phyloP scores from a whole-genome alignment of 331 rosid species.

The Pyracantha coccinea region DNA sequence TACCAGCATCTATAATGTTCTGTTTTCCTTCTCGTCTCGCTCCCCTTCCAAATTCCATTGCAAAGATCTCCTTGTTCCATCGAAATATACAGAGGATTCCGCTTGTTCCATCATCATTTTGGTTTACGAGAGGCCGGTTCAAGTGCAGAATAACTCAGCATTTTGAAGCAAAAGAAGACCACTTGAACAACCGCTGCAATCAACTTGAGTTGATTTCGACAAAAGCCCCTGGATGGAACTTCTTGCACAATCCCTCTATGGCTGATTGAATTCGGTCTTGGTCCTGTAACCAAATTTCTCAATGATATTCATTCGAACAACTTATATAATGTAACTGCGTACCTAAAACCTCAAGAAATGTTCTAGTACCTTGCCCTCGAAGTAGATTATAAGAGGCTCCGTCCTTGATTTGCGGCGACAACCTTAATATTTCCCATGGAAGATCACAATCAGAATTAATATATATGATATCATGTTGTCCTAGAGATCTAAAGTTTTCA shows the following conservation, averaged over 20 bases:
- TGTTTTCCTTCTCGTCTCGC: not conserved
- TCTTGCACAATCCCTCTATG: constrained; percentile 39
- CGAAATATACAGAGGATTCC: not conserved
- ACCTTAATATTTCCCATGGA: constrained; percentile 36
- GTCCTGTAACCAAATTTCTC: constrained; percentile 42
- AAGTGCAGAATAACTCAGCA: not conserved
- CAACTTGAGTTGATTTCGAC: constrained; percentile 27
- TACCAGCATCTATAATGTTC: not conserved
- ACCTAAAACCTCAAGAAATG: constrained; percentile 5
- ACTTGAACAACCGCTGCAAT: not conserved
- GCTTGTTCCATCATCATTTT: not conserved
- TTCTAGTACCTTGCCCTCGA: constrained; percentile 63
- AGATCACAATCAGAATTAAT: constrained; percentile 11
- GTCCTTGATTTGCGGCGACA: constrained; percentile 54
- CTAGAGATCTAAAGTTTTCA: constrained; percentile 4
- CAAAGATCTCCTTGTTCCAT: constrained; percentile 2
- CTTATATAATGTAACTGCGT: not conserved
- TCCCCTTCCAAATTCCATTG: not conserved
- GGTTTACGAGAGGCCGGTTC: not conserved
- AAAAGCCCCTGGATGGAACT: constrained; percentile 56
- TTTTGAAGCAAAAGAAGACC: constrained; percentile 5
- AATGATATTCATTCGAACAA: not conserved
- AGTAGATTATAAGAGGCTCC: constrained; percentile 45
- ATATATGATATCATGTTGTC: not conserved
- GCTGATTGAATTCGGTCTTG: constrained; percentile 52